Evolutionary conservation across 2,329 filamentous ascomycete species (phyloP).

Genomic region (Cercospora brassicicola): DNA sequence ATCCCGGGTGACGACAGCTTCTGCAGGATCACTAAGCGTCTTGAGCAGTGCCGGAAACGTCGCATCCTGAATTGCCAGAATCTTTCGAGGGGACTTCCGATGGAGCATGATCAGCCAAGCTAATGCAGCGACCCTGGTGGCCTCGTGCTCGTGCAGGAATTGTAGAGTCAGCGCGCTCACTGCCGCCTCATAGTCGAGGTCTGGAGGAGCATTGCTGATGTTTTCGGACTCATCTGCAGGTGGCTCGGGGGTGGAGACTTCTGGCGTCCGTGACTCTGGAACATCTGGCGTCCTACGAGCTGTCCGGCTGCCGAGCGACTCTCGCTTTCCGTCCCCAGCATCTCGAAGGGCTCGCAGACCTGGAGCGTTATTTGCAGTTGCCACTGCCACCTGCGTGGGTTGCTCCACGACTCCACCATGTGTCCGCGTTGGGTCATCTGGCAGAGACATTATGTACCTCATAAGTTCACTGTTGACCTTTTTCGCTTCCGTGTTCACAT

Average conservation of each 20-base stretch:
- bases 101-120: slow-evolving; percentile 98
- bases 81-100: slow-evolving; percentile 85
- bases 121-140: slow-evolving; percentile 86
- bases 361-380: neutral
- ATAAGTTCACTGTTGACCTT: slow-evolving; percentile 88
- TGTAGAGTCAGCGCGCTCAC: slow-evolving; percentile 90
- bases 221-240: slow-evolving; percentile 22
- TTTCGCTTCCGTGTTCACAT: slow-evolving; percentile 82
- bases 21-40: slow-evolving; percentile 90
- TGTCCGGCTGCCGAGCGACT: slow-evolving; percentile 21
- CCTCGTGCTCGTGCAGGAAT: slow-evolving; percentile 95
- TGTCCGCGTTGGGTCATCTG: slow-evolving; percentile 57
- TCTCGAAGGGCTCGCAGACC: slow-evolving; percentile 11
- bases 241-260: slow-evolving; percentile 34
- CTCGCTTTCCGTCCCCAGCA: slow-evolving; percentile 23
- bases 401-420: slow-evolving; percentile 18
- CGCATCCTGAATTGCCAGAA: slow-evolving; percentile 89
- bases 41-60: slow-evolving; percentile 95
- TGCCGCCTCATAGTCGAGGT: slow-evolving; percentile 79
- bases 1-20: slow-evolving; percentile 93
- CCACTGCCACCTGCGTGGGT: slow-evolving; percentile 8
- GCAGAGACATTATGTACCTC: slow-evolving; percentile 89
- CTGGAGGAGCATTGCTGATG: slow-evolving; percentile 15
- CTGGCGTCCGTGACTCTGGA: slow-evolving; percentile 27
- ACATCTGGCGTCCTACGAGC: slow-evolving; percentile 33